phyloP scores from a whole-genome alignment of 1,284 basidiomycete genomes.

The Mixia osmundae region DNA sequence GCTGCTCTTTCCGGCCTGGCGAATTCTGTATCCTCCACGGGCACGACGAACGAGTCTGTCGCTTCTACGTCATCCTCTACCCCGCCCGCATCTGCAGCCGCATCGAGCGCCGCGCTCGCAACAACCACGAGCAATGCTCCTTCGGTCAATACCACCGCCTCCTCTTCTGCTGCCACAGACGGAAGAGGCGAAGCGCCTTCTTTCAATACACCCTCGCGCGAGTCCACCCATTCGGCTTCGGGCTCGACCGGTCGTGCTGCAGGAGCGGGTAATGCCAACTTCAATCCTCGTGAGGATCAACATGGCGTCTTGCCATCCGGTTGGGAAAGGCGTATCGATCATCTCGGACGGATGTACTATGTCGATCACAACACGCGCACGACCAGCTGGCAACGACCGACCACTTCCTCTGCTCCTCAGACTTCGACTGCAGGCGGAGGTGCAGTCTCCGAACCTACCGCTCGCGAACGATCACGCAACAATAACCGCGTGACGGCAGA shows the following conservation, averaged over 20 bases:
- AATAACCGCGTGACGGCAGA: conserved; percentile 16
- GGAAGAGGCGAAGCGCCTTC: background rate
- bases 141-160: conserved; percentile 5
- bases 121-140: conserved; percentile 5
- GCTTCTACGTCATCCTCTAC: conserved; percentile 21
- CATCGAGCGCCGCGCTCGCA: conserved; percentile 3
- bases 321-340: conserved; percentile 84
- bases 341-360: conserved; percentile 62
- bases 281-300: conserved; percentile 56
- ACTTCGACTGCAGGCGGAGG: conserved; percentile 3
- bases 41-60: conserved; percentile 18
- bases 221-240: conserved; percentile 10
- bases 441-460: conserved; percentile 1
- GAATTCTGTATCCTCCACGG: conserved; percentile 15
- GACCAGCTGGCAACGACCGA: conserved; percentile 77
- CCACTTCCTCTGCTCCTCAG: conserved; percentile 2
- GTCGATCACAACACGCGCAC: conserved; percentile 52
- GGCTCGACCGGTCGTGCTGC: conserved; percentile 21
- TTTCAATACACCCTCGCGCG: conserved; percentile 1
- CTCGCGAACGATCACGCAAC: background rate
- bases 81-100: background rate
- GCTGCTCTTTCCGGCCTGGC: conserved; percentile 24
- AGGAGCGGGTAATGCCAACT: conserved; percentile 35
- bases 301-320: conserved; percentile 56
- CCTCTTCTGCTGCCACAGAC: conserved; percentile 10